These are phyloP conservation scores for Sphaceloma murrayae DNA, from an alignment of 2,329 filamentous ascomycete genomes.

Conservation along the genomic window DNA sequence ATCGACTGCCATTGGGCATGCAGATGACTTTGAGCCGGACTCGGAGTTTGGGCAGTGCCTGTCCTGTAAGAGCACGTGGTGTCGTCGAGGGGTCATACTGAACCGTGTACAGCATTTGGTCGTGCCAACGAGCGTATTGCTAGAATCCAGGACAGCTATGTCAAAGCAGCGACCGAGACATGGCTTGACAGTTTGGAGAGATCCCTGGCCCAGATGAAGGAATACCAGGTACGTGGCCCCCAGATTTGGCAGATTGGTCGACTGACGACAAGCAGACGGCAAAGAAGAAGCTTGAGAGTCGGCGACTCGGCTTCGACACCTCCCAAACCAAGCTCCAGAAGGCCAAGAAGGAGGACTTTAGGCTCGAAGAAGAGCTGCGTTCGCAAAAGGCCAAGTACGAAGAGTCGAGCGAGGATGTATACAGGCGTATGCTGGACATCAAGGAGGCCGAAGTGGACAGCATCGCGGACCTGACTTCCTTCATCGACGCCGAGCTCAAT, in stretches of 20 bases:
- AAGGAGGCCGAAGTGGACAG: slow-evolving; percentile 83
- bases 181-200: slow-evolving; percentile 91
- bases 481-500: slow-evolving; percentile 79
- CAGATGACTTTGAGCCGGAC: slow-evolving; percentile 83
- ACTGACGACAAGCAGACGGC: slow-evolving; percentile 45
- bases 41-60: slow-evolving; percentile 88
- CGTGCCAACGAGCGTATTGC: slow-evolving; percentile 81
- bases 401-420: slow-evolving; percentile 85
- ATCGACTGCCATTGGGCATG: slow-evolving; percentile 75
- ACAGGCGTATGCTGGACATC: slow-evolving; percentile 89
- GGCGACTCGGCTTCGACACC: slow-evolving; percentile 82
- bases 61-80: slow-evolving; percentile 37
- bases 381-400: slow-evolving; percentile 92
- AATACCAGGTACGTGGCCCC: slow-evolving; percentile 65
- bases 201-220: slow-evolving; percentile 89
- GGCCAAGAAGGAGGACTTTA: slow-evolving; percentile 85
- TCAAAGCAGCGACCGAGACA: slow-evolving; percentile 63
- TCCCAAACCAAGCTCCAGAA: slow-evolving; percentile 86
- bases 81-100: background rate
- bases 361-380: slow-evolving; percentile 84
- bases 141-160: slow-evolving; percentile 74
- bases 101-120: slow-evolving; percentile 51
- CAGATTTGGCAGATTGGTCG: background rate
- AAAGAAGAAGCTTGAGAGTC: slow-evolving; percentile 87
- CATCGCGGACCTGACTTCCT: slow-evolving; percentile 65